Percentiles rank a stretch among this genome's conserved stretches.
phyloP scores from a whole-genome alignment of 805 yeast genomes.

The Candida mattraensis region DNA sequence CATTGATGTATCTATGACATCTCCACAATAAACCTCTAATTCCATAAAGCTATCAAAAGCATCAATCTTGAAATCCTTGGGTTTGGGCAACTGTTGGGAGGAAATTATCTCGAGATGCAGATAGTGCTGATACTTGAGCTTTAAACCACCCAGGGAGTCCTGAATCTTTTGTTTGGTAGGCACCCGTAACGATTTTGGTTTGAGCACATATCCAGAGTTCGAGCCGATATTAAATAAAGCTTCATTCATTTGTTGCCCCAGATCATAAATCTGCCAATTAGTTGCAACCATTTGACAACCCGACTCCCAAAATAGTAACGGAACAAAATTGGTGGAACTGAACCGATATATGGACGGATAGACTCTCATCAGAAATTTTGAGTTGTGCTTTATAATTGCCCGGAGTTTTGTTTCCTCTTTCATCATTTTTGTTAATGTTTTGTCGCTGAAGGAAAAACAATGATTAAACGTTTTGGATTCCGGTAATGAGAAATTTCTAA shows the following conservation, averaged over 20 bases:
- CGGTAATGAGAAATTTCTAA: constrained; percentile 79
- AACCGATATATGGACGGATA: constrained; percentile 83
- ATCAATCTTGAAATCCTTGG: constrained; percentile 47
- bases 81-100: constrained; percentile 82
- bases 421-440: constrained; percentile 58
- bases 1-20: constrained; percentile 16
- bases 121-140: constrained; percentile 9
- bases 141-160: constrained; percentile 22
- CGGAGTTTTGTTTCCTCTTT: constrained; percentile 56
- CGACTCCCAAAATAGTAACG: constrained; percentile 73
- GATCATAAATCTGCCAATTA: constrained; percentile 92
- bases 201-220: constrained; percentile 73
- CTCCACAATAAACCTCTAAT: constrained; percentile 56
- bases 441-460: constrained; percentile 84
- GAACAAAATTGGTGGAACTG: constrained; percentile 78
- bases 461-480: constrained; percentile 81
- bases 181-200: constrained; percentile 46
- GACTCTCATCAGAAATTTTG: constrained; percentile 71
- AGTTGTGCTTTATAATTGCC: constrained; percentile 74
- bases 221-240: constrained; percentile 68
- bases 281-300: constrained; percentile 97
- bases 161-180: constrained; percentile 19
- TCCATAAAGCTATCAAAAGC: constrained; percentile 61
- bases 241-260: constrained; percentile 85
- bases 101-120: constrained; percentile 58